Base-by-base conservation (phyloP, 805 yeast species). In the Cyberlindnera mrakii region DNA sequence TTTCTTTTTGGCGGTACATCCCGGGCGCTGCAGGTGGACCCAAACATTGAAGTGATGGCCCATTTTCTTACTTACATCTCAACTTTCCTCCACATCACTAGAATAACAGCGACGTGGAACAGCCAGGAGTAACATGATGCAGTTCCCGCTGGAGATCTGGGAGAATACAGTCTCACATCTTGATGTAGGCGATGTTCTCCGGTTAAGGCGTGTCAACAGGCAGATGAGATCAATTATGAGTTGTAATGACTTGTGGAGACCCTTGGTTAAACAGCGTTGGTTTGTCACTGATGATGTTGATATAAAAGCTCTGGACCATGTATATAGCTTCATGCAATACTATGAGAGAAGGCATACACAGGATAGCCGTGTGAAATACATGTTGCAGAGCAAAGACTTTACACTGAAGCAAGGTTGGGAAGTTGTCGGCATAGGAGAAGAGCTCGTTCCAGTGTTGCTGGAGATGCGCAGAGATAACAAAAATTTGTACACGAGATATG, bases 131-230 rank as follows among this genome's bases (percentile, higher is more conserved):
- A 23, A 10, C 9, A 23, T 10, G 27, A 23, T 23, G 27, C 27
- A 23, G 27, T 47, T 48, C 31, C 52, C 53, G 35, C 39, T 45
- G 27, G 55, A 54, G 33, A 45, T 54, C 6, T 54, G 58, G 58
- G 20, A 27, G 16, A 18, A 23, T 13, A 38, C 51, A 3, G 37
- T 46, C 6, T 30, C 18, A 1, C n/a, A 30, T 1, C 33, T 52
- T 14, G 23, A 30, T 3, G 32, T 42, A 2, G 11, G 19, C 4
- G 59, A 55, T 35, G 30, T 53, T 5, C 47, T 52, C 11, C 11
- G 32, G 3, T 39, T 55, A 4, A 41, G 53, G 11, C 19, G 23
- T 5, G 44, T 43, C 7, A 41, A 39, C 39, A 41, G 36, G 3
- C 23, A 34, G 3, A 18, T 49, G 14, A 16, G 35, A 15, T 36